Evolutionary conservation across 176 grass and related monocot genomes (phyloP), one percentile per base, ranked within the genome.

Genomic region (Coix lacrymajobi): DNA sequence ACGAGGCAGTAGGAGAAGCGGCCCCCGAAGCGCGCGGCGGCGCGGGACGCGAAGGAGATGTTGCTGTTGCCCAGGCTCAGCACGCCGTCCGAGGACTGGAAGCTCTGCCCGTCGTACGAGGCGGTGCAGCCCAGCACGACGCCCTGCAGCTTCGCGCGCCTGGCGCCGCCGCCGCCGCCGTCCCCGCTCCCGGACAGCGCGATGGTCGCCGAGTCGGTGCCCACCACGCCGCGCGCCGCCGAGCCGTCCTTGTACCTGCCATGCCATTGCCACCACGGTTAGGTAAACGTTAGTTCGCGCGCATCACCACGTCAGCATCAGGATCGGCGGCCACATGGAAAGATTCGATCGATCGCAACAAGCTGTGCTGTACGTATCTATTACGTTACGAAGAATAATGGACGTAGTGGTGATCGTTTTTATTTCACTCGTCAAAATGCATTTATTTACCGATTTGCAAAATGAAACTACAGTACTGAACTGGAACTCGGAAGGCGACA

Each of bases 1-100:
- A 99, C 96, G n/a, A 99, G 91, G 89, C 93, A 99, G 85, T 99
- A 96, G 66, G 96, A 96, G 93, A 99, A 99, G 51, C 86, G 83
- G 29, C 91, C 91, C 0, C 93, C 93, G 81, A 95, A 98, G 78
- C 87, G 86, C 11, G 86, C 80, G 39, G 92, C 85, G 73, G 93
- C 96, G 44, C 87, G 87, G 15, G 87, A 75, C 26, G 96, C 82
- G 77, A 99, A 99, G 43, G 96, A 99, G 85, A 91, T 85, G 73
- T 84, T 57, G 77, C 91, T 99, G 93, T 96, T 78, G 64, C 96
- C 96, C 56, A 99, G 90, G 84, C 91, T 92, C 41, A 99, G 84
- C 61, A 99, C 93, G 84, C 96, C 96, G 77, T 96, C 93, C 6
- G 96, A 91, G 20, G 85, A 62, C 73, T 67, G 79, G 78, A 96